phyloP scores from a whole-genome alignment of 768 basidiomycete genomes.

The Gymnopilus junonius region DNA sequence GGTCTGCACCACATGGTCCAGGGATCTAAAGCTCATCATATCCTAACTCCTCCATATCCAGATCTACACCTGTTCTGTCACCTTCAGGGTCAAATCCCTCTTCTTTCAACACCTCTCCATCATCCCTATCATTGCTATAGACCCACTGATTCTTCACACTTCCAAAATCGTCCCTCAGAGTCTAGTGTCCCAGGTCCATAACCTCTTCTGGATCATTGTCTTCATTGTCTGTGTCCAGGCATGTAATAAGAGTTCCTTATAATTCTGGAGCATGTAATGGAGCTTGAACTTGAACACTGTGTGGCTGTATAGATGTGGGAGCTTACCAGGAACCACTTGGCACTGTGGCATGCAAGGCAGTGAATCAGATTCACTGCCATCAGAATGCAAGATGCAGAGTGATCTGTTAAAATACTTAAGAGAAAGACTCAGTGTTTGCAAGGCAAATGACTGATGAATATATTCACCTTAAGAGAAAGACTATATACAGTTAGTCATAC shows the following conservation, averaged over 20 bases:
- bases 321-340: no score
- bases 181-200: no score
- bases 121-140: background rate
- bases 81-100: background rate
- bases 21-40: background rate
- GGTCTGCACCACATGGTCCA: background rate
- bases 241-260: no score
- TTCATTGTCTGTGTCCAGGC: no score
- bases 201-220: no score
- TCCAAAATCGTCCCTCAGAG: background rate
- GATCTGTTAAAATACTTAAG: no score
- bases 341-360: no score
- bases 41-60: background rate
- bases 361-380: no score
- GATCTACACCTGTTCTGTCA: background rate
- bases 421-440: background rate
- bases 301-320: no score
- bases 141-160: background rate
- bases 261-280: no score
- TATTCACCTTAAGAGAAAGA: background rate
- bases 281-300: no score
- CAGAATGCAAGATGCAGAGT: no score
- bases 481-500: background rate
- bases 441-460: background rate
- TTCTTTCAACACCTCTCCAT: background rate